Base-by-base conservation (phyloP, 1,284 basidiomycete genomes). In the Anthracocystis setariae region DNA sequence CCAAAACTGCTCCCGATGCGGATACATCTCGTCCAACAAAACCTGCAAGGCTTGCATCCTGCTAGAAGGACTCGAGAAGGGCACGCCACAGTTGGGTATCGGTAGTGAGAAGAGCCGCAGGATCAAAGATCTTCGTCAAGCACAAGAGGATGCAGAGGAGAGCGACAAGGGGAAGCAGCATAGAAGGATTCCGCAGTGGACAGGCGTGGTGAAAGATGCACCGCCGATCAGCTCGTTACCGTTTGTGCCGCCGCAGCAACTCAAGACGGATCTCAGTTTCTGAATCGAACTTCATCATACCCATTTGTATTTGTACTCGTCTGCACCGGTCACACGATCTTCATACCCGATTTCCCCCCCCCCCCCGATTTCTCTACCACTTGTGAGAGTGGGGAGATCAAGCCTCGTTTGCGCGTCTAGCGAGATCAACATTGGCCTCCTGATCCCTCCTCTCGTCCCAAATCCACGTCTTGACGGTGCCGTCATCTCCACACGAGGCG, bases 401-500 rank as follows among this genome's bases (percentile, higher is more conserved):
- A 18, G 57, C 55, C 1, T 63, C 63, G 23, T 46, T 48, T 3
- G 53, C 44, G 8, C 68, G 43, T 25, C 63, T 52, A 20, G 59
- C 59, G 13, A 63, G 32, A 45, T 72, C 63, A 13, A 49, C 52
- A 21, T 45, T 56, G 8, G 69, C 64, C 38, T 69, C 70, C 15
- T 48, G 13, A 44, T 65, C 65, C 33, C 70, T 63, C 12, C 65
- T 60, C 32, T 73, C 70, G 35, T 73, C 70, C 76, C 76, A 79
- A 29, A 75, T 76, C 85, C 85, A 86, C 15, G 84, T 78, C 33
- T 84, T 82, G 17, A 86, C 83, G n/a, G 78, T 80, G 8, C 84
- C 83, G 72, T 86, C 85, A 56, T 85, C 84, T 2, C 84, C 84
- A 23, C 83, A 85, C 59, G 81, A 84, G 12, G 84, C 74, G 43